Base-by-base conservation (phyloP, 345 rosid genomes). In the Arabis hirsuta region DNA sequence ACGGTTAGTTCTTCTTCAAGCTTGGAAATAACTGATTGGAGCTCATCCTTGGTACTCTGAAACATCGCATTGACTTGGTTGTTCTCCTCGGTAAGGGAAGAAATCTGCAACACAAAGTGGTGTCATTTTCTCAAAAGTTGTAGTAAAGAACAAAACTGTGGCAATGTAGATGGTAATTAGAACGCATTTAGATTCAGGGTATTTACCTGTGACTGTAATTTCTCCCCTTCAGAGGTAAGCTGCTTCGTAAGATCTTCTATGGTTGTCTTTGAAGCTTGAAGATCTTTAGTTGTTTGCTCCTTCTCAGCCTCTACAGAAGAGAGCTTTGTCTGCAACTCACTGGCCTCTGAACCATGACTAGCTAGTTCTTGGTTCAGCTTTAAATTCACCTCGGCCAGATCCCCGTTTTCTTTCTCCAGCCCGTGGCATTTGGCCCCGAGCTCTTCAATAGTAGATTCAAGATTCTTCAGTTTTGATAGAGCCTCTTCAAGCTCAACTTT, bases 151-250 rank as follows among this genome's bases (percentile, higher is more conserved):
- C 47, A 69, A 57, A 50, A 56, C 42, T 29, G 16, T n/a, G 54
- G 14, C 54, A 71, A 6, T 9, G 26, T 32, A 46, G 22, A 65
- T 46, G 24, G 42, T 43, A 53, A 67, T 1, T n/a, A n/a, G 16
- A 56, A 64, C 44, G 11, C 52, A 45, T 8, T 55, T 2, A 71
- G 76, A 66, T 56, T 62, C 72, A 14, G 26, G 52, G 14, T 26
- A 8, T 8, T 82, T 81, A 96, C 99, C 97, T 92, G 92, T 74
- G 88, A 83, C 60, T 88, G 88, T 19, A 89, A 82, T 68, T 80
- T 78, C 75, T 83, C 82, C 66, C 84, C 88, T 79, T 90, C 98
- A 70, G 87, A 84, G 34, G 83, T 62, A 62, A 84, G 82, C 79
- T 84, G 87, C 72, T 80, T 84, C 9, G 76, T 72, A 67, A 88